Evolutionary conservation across 805 yeast species (phyloP), one percentile per base, ranked within the genome.

Genomic region (Kazachstania viticola): DNA sequence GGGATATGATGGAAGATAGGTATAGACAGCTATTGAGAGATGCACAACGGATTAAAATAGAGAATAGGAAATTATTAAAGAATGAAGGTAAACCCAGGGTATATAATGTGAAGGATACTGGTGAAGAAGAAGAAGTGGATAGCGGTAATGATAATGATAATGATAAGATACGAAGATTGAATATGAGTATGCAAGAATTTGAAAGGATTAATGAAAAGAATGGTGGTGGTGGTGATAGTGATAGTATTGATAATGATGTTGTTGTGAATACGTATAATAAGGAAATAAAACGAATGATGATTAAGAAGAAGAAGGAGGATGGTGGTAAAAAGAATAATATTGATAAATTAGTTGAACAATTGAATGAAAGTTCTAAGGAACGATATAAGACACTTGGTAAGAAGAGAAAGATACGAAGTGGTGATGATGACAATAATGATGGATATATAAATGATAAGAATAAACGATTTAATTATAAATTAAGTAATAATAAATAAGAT

Each of bases 241-340:
- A 35, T 14, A 29, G 30, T 3, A 33, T 40, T 25, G 32, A 36
- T 13, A 37, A 34, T 16, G 46, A 50, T 25, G 17, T 52, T 12
- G 58, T 57, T 3, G 49, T 46, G 29, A 30, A 36, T 15, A 51
- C 56, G 2, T 54, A 54, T 27, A 49, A 52, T 24, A 54, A 51
- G 35, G 54, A 50, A 25, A 31, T 51, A n/a, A n/a, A n/a, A n/a
- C n/a, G n/a, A 16, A 38, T 28, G 13, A 29, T 45, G 18, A 28
- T 27, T 4, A 37, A 35, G 22, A 24, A 27, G 24, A 9, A 32
- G 30, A 25, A 30, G 33, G 12, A 44, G 45, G 3, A 46, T 37
- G n/a, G n/a, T n/a, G 29, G 24, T 39, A 17, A 52, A 27, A 40
- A 45, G 26, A 33, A 36, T 6, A 25, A 34, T 9, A 21, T 48